These are phyloP conservation scores for Lactuca saligna DNA, from an alignment of 129 eudicot genomes.

Conservation along the genomic window DNA sequence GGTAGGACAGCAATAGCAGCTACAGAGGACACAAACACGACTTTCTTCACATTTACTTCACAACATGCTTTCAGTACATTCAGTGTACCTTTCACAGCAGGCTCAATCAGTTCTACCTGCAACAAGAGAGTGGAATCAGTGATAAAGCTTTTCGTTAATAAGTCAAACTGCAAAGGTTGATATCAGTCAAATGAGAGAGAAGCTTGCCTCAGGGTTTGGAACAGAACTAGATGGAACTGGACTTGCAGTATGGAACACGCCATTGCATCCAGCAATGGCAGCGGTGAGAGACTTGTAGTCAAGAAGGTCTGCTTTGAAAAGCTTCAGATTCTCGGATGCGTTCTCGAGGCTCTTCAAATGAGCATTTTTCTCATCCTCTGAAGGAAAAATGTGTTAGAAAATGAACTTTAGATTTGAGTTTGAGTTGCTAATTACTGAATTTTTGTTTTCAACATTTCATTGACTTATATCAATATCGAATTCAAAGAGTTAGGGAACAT, in stretches of 20 bases:
- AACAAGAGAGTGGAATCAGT: constrained; percentile 10
- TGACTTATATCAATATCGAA: not conserved
- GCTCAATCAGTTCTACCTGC: constrained; percentile 79
- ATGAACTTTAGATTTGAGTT: not conserved
- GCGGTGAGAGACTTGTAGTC: constrained; percentile 55
- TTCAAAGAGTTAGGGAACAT: not conserved
- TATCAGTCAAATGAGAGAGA: not conserved
- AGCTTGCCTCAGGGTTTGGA: constrained; percentile 72
- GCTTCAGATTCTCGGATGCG: constrained; percentile 63
- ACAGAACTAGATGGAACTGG: constrained; percentile 78
- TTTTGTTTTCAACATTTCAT: not conserved
- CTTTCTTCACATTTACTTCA: constrained; percentile 62
- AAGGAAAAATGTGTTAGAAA: constrained; percentile 13
- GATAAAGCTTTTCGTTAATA: constrained; percentile 2
- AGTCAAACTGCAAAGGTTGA: not conserved
- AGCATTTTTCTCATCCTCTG: constrained; percentile 56
- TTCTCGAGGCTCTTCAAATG: constrained; percentile 69
- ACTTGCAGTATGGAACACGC: constrained; percentile 83
- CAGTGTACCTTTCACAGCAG: constrained; percentile 79
- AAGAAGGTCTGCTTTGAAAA: constrained; percentile 74
- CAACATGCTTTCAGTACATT: constrained; percentile 81
- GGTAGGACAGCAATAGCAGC: constrained; percentile 63
- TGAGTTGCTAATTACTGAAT: not conserved
- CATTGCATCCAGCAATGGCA: constrained; percentile 69
- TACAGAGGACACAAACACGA: constrained; percentile 64